These are phyloP conservation scores for Epichloe uncinata DNA, from an alignment of 2,329 filamentous ascomycete genomes.

Conservation along the genomic window DNA sequence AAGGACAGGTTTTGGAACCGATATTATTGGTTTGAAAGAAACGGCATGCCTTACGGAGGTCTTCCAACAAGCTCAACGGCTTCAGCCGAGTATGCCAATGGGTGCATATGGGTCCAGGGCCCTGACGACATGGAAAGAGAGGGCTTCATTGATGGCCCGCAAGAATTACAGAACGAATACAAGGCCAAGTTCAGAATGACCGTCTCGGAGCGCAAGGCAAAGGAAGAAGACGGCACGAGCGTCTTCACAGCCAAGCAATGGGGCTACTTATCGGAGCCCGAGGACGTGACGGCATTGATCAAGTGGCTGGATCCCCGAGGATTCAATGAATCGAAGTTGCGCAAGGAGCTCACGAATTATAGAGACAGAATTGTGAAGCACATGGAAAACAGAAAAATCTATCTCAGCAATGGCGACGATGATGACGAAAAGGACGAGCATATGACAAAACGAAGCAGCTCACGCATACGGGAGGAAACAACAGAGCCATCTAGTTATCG, in stretches of 20 bases:
- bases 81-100: slow-evolving; percentile 80
- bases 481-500: slow-evolving; percentile 33
- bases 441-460: slow-evolving; percentile 29
- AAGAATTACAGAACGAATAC: slow-evolving; percentile 63
- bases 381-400: slow-evolving; percentile 68
- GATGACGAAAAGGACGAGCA: slow-evolving; percentile 25
- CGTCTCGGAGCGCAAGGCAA: slow-evolving; percentile 69
- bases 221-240: slow-evolving; percentile 73
- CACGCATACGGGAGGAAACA: slow-evolving; percentile 31
- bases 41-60: slow-evolving; percentile 91
- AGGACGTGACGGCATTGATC: slow-evolving; percentile 65
- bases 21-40: slow-evolving; percentile 98
- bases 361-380: slow-evolving; percentile 62
- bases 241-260: slow-evolving; percentile 69
- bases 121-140: slow-evolving; percentile 78
- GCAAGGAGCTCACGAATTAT: slow-evolving; percentile 72
- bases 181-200: slow-evolving; percentile 66
- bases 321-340: slow-evolving; percentile 70
- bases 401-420: slow-evolving; percentile 34
- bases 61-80: slow-evolving; percentile 81
- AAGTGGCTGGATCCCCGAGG: slow-evolving; percentile 83
- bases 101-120: slow-evolving; percentile 90
- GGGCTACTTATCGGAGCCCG: slow-evolving; percentile 79
- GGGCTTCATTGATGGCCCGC: slow-evolving; percentile 69
- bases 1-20: slow-evolving; percentile 97